Percentiles rank a stretch among this genome's conserved stretches.
Conservation (phyloP, 1,284 basidiomycete genomes). For the Ceratobasidium sp. region DNA sequence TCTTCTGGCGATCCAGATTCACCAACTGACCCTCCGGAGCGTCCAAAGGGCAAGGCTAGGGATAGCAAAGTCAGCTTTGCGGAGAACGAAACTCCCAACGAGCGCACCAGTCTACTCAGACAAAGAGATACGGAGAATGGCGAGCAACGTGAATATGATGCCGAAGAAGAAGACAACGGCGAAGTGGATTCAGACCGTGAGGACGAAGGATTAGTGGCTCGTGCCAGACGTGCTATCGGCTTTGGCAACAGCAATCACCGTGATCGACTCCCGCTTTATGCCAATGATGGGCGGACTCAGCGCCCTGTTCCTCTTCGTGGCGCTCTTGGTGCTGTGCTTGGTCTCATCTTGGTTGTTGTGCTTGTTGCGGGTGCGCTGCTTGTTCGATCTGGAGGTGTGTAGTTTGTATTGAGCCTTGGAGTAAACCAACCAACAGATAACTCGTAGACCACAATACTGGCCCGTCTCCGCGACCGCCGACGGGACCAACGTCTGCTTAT, state of each 20-base stretch:
- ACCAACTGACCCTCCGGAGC: not conserved
- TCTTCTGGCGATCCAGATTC: constrained; percentile 21
- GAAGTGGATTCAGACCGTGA: constrained; percentile 45
- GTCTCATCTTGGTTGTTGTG: constrained; percentile 45
- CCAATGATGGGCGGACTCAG: constrained; percentile 28
- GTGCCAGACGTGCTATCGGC: constrained; percentile 37
- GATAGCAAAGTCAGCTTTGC: constrained; percentile 47
- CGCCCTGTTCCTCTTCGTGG: constrained; percentile 30
- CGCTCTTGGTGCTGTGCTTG: constrained; percentile 38
- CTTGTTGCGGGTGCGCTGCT: constrained; percentile 51
- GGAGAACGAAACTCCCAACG: constrained; percentile 24
- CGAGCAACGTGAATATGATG: constrained; percentile 39
- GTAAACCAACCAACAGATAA: constrained; percentile 30
- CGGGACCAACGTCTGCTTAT: constrained; percentile 16
- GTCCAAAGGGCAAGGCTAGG: constrained; percentile 40
- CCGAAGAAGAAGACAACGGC: constrained; percentile 43
- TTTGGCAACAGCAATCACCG: constrained; percentile 2
- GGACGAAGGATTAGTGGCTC: constrained; percentile 41
- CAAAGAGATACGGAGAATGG: constrained; percentile 6
- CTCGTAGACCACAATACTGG: constrained; percentile 57
- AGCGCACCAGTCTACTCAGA: constrained; percentile 46
- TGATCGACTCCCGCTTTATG: constrained; percentile 50
- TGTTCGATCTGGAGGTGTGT: constrained; percentile 44
- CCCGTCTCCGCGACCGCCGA: constrained; percentile 56
- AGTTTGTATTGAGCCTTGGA: not conserved